Evolutionary conservation across 331 rosid genomes (phyloP), one percentile per base, ranked within the genome.

Genomic region (Malus hybrid): DNA sequence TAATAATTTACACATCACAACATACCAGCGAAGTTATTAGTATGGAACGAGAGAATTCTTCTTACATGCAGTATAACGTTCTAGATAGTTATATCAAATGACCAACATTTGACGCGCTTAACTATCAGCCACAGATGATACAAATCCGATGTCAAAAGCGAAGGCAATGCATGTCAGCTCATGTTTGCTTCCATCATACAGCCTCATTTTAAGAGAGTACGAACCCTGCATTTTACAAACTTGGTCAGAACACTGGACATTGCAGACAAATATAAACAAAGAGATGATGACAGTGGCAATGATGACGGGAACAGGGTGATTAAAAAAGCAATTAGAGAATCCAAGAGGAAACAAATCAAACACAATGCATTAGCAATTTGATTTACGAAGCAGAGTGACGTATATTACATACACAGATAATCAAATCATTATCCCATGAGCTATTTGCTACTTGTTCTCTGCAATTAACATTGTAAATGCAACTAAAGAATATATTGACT

Each of bases 151-250:
- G 72, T 52, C 15, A 69, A 92, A 92, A 67, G 82, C 88, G n/a
- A 92, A 92, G 29, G 75, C 65, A 65, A 92, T 73, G 86, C 97
- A 92, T 20, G 92, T 85, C 77, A 92, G 72, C 82, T 88, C 83
- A 10, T 84, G 76, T 0, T 81, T 80, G 61, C 73, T 78, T 64
- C 83, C 86, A 67, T 90, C 93, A 60, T 66, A 79, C 83, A 92
- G 72, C 83, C 55, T 90, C 97, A 92, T 90, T 80, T 72, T 88
- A 76, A 92, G 79, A n/a, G 89, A 31, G 85, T 92, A 92, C 1
- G 93, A 81, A 57, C 97, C 97, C 97, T 92, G 90, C 78, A 83
- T 22, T 55, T 70, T 22, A 59, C 63, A 73, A 76, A 77, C 32
- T 54, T 39, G 8, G 55, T 69, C 65, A 77, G 63, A 68, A 70